phyloP scores from a whole-genome alignment of 148 eudicot species.

The Agrostemma githago region DNA sequence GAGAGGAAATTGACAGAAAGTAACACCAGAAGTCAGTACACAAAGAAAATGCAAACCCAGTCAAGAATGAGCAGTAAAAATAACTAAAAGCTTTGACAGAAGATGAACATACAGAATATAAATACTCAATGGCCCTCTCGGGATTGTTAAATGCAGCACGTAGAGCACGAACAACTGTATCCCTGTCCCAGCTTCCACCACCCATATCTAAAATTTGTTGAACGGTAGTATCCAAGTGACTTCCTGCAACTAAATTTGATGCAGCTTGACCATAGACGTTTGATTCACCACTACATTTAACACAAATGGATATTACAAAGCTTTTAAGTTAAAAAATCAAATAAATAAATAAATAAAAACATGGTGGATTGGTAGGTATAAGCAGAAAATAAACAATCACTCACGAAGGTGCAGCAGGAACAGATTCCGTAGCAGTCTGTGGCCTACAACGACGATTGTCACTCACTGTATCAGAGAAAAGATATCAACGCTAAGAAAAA shows the following conservation, averaged over 20 bases:
- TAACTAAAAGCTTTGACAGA: background rate
- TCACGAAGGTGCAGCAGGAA: slow-evolving; percentile 43
- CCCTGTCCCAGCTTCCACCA: slow-evolving; percentile 90
- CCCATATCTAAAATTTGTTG: slow-evolving; percentile 94
- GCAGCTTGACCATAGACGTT: slow-evolving; percentile 83
- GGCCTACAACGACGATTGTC: slow-evolving; percentile 26
- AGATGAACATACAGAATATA: slow-evolving; percentile 59
- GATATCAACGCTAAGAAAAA: background rate
- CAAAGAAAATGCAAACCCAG: background rate
- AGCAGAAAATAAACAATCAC: slow-evolving; percentile 21
- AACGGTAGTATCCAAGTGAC: slow-evolving; percentile 51
- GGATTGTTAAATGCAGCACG: slow-evolving; percentile 92
- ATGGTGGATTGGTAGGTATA: background rate
- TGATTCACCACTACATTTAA: slow-evolving; percentile 35
- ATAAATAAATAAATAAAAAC: background rate
- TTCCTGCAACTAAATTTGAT: slow-evolving; percentile 81
- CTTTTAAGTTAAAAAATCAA: background rate
- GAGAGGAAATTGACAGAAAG: background rate
- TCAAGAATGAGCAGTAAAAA: slow-evolving; percentile 5
- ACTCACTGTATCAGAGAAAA: background rate
- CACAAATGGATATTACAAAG: background rate
- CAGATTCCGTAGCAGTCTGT: slow-evolving; percentile 41
- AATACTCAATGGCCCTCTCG: slow-evolving; percentile 88
- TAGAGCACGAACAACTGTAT: slow-evolving; percentile 73
- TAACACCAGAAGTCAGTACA: background rate